Evolutionary conservation across 257 asterid genomes (phyloP).

Genomic region (Ilex aquifolium): DNA sequence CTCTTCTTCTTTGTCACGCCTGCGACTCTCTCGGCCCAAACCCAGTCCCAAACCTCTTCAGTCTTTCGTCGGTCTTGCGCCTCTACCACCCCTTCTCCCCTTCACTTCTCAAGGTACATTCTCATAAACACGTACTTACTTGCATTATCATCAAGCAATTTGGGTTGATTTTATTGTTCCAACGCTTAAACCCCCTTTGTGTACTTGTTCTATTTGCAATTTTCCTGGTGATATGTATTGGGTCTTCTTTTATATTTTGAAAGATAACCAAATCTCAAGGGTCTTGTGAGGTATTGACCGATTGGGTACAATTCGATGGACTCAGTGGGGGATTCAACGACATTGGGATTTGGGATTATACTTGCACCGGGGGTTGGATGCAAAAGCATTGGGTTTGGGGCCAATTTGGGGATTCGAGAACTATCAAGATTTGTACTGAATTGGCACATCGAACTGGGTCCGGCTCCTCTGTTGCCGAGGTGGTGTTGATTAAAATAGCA

Average conservation of each 20-base stretch:
- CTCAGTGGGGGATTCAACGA: too few species aligned
- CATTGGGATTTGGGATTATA: too few species aligned
- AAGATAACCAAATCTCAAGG: too few species aligned
- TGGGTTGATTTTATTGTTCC: neutral
- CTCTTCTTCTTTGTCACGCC: slow-evolving; percentile 27
- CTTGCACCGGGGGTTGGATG: too few species aligned
- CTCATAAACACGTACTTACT: neutral
- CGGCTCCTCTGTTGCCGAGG: too few species aligned
- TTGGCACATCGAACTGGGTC: too few species aligned
- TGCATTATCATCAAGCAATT: neutral
- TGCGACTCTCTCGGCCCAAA: slow-evolving; percentile 28
- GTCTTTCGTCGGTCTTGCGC: slow-evolving; percentile 67
- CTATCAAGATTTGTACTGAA: too few species aligned
- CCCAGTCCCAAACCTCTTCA: slow-evolving; percentile 30
- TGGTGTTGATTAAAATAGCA: too few species aligned
- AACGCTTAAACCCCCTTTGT: neutral
- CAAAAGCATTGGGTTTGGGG: too few species aligned
- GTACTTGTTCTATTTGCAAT: neutral
- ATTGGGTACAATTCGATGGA: too few species aligned
- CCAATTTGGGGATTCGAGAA: too few species aligned
- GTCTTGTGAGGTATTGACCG: too few species aligned
- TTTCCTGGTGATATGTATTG: neutral
- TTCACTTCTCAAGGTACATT: slow-evolving; percentile 47
- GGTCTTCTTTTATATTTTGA: neutral
- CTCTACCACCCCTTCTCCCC: slow-evolving; percentile 39